A percentile compares a stretch with the other conserved stretches of the same genome.
Conservation (phyloP, 306 rosid genomes). For the Dicorynia guianensis region DNA sequence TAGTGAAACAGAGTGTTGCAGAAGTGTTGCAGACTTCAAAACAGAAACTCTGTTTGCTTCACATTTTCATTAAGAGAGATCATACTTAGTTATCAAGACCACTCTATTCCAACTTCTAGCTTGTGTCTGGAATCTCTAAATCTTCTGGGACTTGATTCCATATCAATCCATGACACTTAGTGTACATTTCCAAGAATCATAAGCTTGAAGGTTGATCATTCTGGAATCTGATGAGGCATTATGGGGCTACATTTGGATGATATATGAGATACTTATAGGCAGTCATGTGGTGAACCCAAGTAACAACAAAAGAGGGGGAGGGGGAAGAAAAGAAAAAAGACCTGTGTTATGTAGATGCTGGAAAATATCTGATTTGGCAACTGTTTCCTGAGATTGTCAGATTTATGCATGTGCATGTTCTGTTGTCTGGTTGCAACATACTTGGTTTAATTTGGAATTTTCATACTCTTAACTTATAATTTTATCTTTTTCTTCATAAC, state of each 20-base stretch:
- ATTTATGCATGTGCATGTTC: constrained; percentile 14
- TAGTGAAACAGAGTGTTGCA: background rate
- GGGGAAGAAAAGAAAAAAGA: no score
- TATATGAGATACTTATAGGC: no score
- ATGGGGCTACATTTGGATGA: no score
- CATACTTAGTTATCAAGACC: background rate
- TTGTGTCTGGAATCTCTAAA: background rate
- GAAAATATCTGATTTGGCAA: no score
- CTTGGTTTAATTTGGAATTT: constrained; percentile 2
- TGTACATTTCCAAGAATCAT: constrained; percentile 12
- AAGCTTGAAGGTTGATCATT: background rate
- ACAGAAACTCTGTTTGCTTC: background rate
- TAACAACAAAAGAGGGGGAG: no score
- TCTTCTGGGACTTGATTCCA: constrained; percentile 2
- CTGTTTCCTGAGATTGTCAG: background rate
- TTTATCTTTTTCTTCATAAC: background rate
- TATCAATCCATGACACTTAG: background rate
- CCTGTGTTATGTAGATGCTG: no score
- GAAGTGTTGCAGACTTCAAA: background rate
- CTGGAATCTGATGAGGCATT: no score
- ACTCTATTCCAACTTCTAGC: background rate
- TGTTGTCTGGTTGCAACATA: background rate
- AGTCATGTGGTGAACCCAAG: no score
- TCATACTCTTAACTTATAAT: background rate
- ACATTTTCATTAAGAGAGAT: constrained; percentile 1